A percentile compares a stretch with the other conserved stretches of the same genome.
These are phyloP conservation scores for Andrographis paniculata DNA, from an alignment of 305 asterid species.

Conservation along the genomic window DNA sequence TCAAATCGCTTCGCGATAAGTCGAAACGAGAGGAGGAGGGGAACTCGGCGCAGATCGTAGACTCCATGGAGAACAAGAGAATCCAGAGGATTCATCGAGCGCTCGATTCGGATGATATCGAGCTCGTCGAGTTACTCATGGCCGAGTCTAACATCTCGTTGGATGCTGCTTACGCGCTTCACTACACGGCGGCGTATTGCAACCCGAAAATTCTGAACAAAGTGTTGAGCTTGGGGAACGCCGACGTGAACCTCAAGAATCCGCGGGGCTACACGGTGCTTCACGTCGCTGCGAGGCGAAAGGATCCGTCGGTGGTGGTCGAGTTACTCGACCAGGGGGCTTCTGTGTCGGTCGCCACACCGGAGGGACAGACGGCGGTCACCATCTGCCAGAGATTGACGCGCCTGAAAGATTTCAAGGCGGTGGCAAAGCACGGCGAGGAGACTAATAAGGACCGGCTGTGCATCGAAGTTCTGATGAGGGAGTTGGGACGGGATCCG, in stretches of 20 bases:
- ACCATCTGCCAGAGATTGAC: conserved; percentile 65
- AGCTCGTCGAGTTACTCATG: conserved; percentile 49
- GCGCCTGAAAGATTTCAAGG: conserved; percentile 61
- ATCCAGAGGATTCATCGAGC: conserved; percentile 59
- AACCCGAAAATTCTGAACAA: conserved; percentile 52
- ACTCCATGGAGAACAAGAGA: conserved; percentile 38
- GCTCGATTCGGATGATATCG: conserved; percentile 68
- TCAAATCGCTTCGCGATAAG: conserved; percentile 22
- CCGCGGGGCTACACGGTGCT: conserved; percentile 61
- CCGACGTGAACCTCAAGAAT: conserved; percentile 55
- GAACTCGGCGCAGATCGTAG: conserved; percentile 22
- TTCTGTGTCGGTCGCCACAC: conserved; percentile 40
- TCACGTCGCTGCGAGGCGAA: conserved; percentile 73
- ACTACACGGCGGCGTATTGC: conserved; percentile 79
- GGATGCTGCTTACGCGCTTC: conserved; percentile 62
- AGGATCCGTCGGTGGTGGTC: conserved; percentile 53
- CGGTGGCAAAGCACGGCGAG: conserved; percentile 46
- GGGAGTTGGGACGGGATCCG: conserved; percentile 63
- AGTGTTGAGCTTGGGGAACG: conserved; percentile 42
- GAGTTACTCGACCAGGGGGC: conserved; percentile 53
- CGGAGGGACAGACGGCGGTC: conserved; percentile 57
- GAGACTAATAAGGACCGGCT: conserved; percentile 53
- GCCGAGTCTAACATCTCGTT: conserved; percentile 60
- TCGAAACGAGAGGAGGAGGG: conserved; percentile 27
- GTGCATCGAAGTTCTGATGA: conserved; percentile 65